These are phyloP conservation scores for Ceratobasidium sp. DNA, from an alignment of 1,284 basidiomycete genomes.

Conservation along the genomic window DNA sequence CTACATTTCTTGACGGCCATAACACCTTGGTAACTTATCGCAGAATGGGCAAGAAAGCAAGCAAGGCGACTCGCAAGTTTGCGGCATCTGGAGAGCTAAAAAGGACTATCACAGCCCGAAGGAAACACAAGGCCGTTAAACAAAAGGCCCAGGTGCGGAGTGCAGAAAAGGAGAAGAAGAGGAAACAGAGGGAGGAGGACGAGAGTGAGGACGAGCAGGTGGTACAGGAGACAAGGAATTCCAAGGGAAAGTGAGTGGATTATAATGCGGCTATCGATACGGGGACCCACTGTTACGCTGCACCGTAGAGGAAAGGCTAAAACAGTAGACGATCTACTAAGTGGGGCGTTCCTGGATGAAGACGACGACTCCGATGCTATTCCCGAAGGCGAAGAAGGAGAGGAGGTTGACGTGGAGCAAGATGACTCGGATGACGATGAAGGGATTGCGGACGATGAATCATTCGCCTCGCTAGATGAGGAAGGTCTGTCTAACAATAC, in stretches of 20 bases:
- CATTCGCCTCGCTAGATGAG: constrained; percentile 78
- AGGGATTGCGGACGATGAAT: constrained; percentile 66
- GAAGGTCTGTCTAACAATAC: constrained; percentile 60
- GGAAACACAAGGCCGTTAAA: constrained; percentile 76
- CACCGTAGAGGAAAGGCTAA: constrained; percentile 59
- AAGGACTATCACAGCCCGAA: constrained; percentile 79
- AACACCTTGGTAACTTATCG: neutral
- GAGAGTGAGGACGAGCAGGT: constrained; percentile 52
- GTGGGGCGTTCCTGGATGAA: constrained; percentile 74
- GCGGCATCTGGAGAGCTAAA: constrained; percentile 86
- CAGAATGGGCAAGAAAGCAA: constrained; percentile 66
- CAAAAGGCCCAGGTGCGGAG: constrained; percentile 67
- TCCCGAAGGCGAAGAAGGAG: constrained; percentile 44
- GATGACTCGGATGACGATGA: constrained; percentile 56
- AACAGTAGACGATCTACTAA: constrained; percentile 84
- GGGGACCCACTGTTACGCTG: constrained; percentile 12
- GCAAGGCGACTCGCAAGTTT: constrained; percentile 86
- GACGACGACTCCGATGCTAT: constrained; percentile 54
- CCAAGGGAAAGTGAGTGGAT: constrained; percentile 46
- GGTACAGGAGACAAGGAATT: constrained; percentile 45
- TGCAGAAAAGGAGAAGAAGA: constrained; percentile 48
- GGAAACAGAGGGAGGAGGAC: constrained; percentile 52
- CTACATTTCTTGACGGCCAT: neutral
- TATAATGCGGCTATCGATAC: neutral
- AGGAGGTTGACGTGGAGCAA: constrained; percentile 53